Evolutionary conservation across 2,329 filamentous ascomycete species (phyloP).

Genomic region (Tolypocladium ophioglossoides): DNA sequence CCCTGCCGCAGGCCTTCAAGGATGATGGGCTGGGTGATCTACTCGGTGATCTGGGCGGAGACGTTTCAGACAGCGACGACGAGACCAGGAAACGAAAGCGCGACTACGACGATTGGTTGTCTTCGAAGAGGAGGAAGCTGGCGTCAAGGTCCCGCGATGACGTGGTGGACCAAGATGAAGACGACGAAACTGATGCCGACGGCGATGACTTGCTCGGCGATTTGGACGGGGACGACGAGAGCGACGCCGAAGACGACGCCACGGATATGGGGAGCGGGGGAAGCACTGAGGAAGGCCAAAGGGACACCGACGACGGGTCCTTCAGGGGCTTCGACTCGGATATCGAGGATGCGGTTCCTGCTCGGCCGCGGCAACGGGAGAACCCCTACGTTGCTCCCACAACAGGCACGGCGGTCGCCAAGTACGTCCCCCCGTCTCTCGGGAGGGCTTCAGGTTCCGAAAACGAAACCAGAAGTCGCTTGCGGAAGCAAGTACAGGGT

Average conservation of each 20-base stretch:
- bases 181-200: neutral
- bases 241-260: conserved; percentile 3
- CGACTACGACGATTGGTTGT: conserved; percentile 50
- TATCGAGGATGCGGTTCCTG: conserved; percentile 17
- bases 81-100: conserved; percentile 52
- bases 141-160: conserved; percentile 8
- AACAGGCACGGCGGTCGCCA: conserved; percentile 37
- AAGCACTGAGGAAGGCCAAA: neutral
- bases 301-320: conserved; percentile 17
- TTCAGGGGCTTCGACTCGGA: conserved; percentile 30
- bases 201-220: neutral
- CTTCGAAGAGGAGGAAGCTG: conserved; percentile 35
- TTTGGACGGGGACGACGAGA: conserved; percentile 15
- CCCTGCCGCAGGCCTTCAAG: conserved; percentile 58
- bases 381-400: conserved; percentile 81
- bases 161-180: neutral
- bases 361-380: conserved; percentile 49
- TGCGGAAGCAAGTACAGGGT: conserved; percentile 76
- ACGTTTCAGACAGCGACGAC: conserved; percentile 37
- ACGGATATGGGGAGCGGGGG: neutral
- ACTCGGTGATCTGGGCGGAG: conserved; percentile 49
- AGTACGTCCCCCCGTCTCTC: conserved; percentile 85
- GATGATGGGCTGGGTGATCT: conserved; percentile 79
- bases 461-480: conserved; percentile 53
- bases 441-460: conserved; percentile 53